These are phyloP conservation scores for Tuber melanosporum DNA, from an alignment of 495 filamentous ascomycete genomes.

Conservation along the genomic window DNA sequence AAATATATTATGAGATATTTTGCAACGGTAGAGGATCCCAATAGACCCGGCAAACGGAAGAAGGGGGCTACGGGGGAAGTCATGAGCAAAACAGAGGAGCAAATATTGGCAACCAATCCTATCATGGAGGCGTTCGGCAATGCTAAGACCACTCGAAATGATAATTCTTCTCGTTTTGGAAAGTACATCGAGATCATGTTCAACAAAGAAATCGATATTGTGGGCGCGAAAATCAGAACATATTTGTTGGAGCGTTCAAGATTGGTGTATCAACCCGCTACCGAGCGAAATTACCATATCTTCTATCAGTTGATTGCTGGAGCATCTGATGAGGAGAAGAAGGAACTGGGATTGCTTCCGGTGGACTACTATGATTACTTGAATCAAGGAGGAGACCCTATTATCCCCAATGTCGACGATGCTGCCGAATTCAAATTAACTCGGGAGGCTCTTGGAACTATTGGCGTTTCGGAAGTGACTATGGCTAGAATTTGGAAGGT, in stretches of 20 bases:
- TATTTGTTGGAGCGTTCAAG: constrained; percentile 93
- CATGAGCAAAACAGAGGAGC: constrained; percentile 98
- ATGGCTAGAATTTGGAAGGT: constrained; percentile 86
- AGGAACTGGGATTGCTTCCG: constrained; percentile 66
- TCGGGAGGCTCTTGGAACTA: constrained; percentile 73
- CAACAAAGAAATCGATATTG: constrained; percentile 88
- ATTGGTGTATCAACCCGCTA: constrained; percentile 95
- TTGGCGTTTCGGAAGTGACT: constrained; percentile 67
- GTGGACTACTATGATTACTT: constrained; percentile 92
- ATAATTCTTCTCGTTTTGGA: constrained; percentile 97
- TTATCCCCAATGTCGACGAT: constrained; percentile 93
- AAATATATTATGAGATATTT: constrained; percentile 99
- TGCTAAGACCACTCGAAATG: constrained; percentile 96
- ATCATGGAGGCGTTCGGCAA: constrained; percentile 99
- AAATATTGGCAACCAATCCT: constrained; percentile 95
- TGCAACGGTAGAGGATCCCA: constrained; percentile 90
- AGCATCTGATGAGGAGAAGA: constrained; percentile 73
- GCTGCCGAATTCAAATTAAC: constrained; percentile 87
- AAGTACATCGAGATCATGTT: constrained; percentile 99
- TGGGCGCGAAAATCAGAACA: constrained; percentile 92
- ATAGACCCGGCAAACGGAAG: constrained; percentile 74
- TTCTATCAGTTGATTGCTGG: constrained; percentile 98
- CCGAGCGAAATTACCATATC: constrained; percentile 98
- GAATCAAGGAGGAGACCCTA: constrained; percentile 86
- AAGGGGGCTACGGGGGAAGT: constrained; percentile 61